These are phyloP conservation scores for Pseudonitzschia pungens DNA, from an alignment of 108 stramenopile species.

Conservation along the genomic window DNA sequence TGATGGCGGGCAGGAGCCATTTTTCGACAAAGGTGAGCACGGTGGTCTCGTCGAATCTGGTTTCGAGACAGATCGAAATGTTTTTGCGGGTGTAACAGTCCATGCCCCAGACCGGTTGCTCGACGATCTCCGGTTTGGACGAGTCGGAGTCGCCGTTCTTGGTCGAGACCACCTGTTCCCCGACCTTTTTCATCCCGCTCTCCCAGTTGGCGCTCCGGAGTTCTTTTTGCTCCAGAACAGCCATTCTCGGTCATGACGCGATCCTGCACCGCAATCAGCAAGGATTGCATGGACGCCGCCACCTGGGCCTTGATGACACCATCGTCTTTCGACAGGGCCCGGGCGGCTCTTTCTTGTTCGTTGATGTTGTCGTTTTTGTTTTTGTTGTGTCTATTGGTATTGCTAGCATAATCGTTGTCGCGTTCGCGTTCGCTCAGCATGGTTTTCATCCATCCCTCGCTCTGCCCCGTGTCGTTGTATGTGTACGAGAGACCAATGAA, in stretches of 20 bases:
- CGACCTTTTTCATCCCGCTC: constrained; percentile 26
- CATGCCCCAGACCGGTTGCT: constrained; percentile 89
- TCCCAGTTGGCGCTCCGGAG: constrained; percentile 77
- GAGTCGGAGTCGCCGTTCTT: not conserved
- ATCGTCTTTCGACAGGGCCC: constrained; percentile 73
- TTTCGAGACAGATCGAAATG: constrained; percentile 63
- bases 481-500: constrained; percentile 82
- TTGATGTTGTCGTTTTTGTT: constrained; percentile 35
- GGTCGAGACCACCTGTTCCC: constrained; percentile 16
- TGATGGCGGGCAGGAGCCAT: constrained; percentile 87
- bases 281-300: constrained; percentile 56
- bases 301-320: constrained; percentile 85
- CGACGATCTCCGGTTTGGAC: constrained; percentile 63
- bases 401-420: no score
- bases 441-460: constrained; percentile 90
- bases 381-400: no score
- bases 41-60: constrained; percentile 59
- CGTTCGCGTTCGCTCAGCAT: constrained; percentile 65
- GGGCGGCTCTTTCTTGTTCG: constrained; percentile 50
- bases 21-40: constrained; percentile 73
- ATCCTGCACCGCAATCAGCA: constrained; percentile 81
- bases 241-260: constrained; percentile 77
- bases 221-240: constrained; percentile 73
- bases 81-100: constrained; percentile 86
- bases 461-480: constrained; percentile 79